These are phyloP conservation scores for Shiraia bambusicola DNA, from an alignment of 2,329 filamentous ascomycete genomes.

Conservation along the genomic window DNA sequence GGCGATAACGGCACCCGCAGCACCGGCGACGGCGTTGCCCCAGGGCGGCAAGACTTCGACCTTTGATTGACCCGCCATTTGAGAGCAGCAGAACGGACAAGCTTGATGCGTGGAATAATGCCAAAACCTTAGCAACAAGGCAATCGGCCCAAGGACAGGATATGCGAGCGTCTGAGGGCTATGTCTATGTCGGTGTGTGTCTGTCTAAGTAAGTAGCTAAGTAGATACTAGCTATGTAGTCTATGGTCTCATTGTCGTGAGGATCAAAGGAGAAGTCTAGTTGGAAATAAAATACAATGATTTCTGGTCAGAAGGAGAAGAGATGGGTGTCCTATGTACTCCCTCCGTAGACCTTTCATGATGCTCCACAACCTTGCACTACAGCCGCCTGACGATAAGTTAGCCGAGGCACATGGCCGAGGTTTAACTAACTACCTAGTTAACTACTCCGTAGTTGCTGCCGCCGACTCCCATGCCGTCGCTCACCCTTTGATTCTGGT, in stretches of 20 bases:
- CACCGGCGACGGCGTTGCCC: constrained; percentile 89
- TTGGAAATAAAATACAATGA: too few relatives aligned
- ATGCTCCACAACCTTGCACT: constrained; percentile 26
- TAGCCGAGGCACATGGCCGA: constrained; percentile 41
- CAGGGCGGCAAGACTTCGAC: constrained; percentile 76
- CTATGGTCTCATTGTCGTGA: too few relatives aligned
- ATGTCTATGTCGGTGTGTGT: neutral
- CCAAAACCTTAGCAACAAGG: too few relatives aligned
- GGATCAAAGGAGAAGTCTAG: too few relatives aligned
- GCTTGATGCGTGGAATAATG: too few relatives aligned
- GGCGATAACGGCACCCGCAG: constrained; percentile 87
- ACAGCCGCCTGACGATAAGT: constrained; percentile 30
- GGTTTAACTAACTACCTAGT: too few relatives aligned
- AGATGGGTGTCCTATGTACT: neutral
- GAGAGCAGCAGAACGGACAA: neutral
- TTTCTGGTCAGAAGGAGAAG: too few relatives aligned
- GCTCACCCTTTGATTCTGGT: constrained; percentile 7
- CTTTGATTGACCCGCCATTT: constrained; percentile 63
- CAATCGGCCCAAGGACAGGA: neutral
- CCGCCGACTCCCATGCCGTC: constrained; percentile 3
- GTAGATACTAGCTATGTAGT: too few relatives aligned
- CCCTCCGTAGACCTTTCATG: constrained; percentile 11
- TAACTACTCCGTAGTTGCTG: too few relatives aligned
- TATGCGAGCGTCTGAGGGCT: neutral
- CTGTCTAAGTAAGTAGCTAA: too few relatives aligned